Conservation (phyloP, 306 rosid genomes). For the Lagenaria siceraria region DNA sequence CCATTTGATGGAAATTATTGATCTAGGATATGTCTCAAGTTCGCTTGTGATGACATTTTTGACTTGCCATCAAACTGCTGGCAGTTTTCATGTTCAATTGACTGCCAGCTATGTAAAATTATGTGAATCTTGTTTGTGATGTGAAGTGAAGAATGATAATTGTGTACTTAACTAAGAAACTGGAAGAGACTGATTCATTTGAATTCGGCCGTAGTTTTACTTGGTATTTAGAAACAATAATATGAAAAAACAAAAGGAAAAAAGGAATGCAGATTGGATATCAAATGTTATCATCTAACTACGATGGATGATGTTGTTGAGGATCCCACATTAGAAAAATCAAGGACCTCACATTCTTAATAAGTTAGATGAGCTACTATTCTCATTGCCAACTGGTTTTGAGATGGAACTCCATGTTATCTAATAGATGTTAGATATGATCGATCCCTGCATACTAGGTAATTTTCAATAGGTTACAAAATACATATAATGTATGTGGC, state of each 20-base stretch:
- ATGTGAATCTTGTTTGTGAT: neutral
- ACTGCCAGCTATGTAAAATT: neutral
- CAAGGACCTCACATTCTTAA: no score
- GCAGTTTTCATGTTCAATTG: neutral
- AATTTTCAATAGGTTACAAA: neutral
- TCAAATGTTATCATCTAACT: neutral
- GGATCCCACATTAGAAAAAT: no score
- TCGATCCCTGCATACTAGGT: neutral
- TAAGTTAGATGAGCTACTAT: no score
- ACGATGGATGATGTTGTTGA: no score
- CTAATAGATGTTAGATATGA: neutral
- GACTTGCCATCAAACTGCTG: neutral
- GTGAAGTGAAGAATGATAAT: neutral
- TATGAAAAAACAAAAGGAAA: neutral
- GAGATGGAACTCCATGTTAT: no score
- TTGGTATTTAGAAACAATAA: neutral
- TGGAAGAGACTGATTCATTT: neutral
- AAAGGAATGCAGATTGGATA: constrained; percentile 1
- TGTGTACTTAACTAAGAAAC: neutral
- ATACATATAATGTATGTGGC: neutral
- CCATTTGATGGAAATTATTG: neutral
- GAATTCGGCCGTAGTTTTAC: neutral
- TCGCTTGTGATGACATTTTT: neutral
- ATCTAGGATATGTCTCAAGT: neutral
- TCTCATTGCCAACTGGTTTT: no score